Evolutionary conservation across 108 stramenopile genomes (phyloP).

Genomic region (Pseudonitzschia multiseries): DNA sequence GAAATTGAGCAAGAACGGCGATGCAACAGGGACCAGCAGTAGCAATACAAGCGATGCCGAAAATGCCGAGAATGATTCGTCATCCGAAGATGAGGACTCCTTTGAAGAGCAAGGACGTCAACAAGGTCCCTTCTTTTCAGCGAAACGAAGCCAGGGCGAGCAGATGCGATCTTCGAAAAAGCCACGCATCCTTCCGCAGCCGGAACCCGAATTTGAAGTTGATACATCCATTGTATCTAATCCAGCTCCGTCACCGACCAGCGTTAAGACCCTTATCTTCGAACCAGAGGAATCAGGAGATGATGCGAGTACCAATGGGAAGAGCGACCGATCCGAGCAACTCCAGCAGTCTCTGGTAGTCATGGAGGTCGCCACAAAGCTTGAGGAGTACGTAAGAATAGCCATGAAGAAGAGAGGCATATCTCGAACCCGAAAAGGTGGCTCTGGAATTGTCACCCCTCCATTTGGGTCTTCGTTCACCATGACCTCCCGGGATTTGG

Average conservation of each 20-base stretch:
- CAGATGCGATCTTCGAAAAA: conserved; percentile 8
- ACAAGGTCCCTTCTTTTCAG: background rate
- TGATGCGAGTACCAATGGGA: conserved; percentile 22
- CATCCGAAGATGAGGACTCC: conserved; percentile 9
- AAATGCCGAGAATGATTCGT: conserved; percentile 15
- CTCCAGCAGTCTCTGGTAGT: conserved; percentile 48
- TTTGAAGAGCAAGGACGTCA: background rate
- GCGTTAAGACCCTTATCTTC: conserved; percentile 16
- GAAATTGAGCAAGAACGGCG: conserved; percentile 30
- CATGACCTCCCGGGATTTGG: conserved; percentile 32
- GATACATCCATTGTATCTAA: conserved; percentile 21
- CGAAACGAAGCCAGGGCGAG: background rate
- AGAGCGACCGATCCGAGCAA: conserved; percentile 33
- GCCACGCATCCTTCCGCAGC: conserved; percentile 5
- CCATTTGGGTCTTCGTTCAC: conserved; percentile 39
- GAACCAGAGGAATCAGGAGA: conserved; percentile 27
- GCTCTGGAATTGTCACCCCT: conserved; percentile 53
- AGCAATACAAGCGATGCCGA: conserved; percentile 26
- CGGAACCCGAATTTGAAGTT: conserved; percentile 15
- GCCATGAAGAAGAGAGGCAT: conserved; percentile 38
- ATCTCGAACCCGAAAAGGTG: conserved; percentile 24
- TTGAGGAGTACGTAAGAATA: conserved; percentile 57
- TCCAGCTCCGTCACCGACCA: conserved; percentile 24
- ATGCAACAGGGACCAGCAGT: conserved; percentile 13
- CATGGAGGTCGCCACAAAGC: conserved; percentile 53